Evolutionary conservation across 2,329 filamentous ascomycete species (phyloP), one percentile per base, ranked within the genome.

Genomic region (Aspergillus sojae): DNA sequence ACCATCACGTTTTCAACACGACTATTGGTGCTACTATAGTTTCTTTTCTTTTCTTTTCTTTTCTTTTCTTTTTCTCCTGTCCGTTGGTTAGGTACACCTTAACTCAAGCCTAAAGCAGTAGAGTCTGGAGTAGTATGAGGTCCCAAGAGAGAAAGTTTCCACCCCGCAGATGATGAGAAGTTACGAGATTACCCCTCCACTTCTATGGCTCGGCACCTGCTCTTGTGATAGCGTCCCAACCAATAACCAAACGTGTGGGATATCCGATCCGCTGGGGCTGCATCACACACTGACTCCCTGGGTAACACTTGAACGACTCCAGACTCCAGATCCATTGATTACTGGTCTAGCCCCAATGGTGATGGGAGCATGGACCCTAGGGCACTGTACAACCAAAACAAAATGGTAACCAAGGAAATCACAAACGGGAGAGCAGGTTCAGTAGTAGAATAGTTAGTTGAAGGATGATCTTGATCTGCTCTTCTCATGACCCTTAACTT

Each of bases 111-210:
- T 12, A 28, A 50, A 30, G 46, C 26, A 45, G 41, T 7, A 46
- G 12, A 26, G 34, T 26, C 10, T 46, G 26, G 26, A 28, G 26
- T 28, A 28, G 26, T 28, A 5, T 28, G 26, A 28, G 26, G 26
- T 7, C 26, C 21, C 10, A 45, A 4, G 12, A 11, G 36, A 41
- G 32, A 56, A 58, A 57, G 23, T 43, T 60, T 57, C 32, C 36
- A 56, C 64, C 64, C 64, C 64, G 62, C 64, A 65, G 36, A 48
- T 26, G 57, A 55, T 43, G 58, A 52, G 23, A 53, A 56, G 43
- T 32, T 34, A 56, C 52, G 56, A 52, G 58, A 46, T 48, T 58
- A 58, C 64, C 64, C 64, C 64, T 63, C 64, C 64, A 63, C 28
- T 41, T 50, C 34, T n/a, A 48, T 26, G 32, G 45, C 60, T 67